Evolutionary conservation across 2,329 filamentous ascomycete species (phyloP).

Genomic region (Fusarium ramigenum): DNA sequence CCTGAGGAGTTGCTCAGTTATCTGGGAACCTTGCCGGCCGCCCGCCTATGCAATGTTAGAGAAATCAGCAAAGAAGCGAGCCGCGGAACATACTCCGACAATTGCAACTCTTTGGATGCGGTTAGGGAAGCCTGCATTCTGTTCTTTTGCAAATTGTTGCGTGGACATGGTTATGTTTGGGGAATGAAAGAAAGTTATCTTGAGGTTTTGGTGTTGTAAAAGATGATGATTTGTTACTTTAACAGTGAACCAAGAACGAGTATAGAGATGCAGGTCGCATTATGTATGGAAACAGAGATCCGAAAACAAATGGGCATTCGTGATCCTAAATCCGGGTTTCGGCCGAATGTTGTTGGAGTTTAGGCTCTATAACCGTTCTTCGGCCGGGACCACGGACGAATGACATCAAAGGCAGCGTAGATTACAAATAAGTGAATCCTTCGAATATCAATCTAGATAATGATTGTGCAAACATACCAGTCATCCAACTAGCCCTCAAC

Average conservation of each 20-base stretch:
- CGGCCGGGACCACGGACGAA: not conserved
- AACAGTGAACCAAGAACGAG: accelerated
- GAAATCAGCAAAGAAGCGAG: no score
- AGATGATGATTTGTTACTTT: no score
- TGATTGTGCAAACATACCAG: accelerated
- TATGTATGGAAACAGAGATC: not conserved
- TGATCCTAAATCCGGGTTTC: constrained; percentile 2
- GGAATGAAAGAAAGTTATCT: no score
- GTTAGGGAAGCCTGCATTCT: constrained; percentile 2
- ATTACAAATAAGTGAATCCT: not conserved
- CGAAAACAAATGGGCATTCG: not conserved
- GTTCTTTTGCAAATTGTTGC: not conserved
- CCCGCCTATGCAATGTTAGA: constrained; percentile 37
- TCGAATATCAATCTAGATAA: not conserved
- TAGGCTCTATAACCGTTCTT: not conserved
- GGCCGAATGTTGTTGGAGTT: not conserved
- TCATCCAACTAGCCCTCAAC: accelerated
- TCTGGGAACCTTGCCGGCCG: constrained; percentile 50
- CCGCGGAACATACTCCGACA: constrained; percentile 51
- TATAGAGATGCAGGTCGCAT: accelerated
- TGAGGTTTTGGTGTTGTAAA: not conserved
- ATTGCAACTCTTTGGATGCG: constrained; percentile 48
- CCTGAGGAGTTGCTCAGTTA: constrained; percentile 51
- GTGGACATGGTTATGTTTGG: not conserved
- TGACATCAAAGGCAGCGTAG: not conserved